Percentiles rank a stretch among this genome's conserved stretches.
These are phyloP conservation scores for Naematelia aurantialba DNA, from an alignment of 768 basidiomycete genomes.

Conservation along the genomic window DNA sequence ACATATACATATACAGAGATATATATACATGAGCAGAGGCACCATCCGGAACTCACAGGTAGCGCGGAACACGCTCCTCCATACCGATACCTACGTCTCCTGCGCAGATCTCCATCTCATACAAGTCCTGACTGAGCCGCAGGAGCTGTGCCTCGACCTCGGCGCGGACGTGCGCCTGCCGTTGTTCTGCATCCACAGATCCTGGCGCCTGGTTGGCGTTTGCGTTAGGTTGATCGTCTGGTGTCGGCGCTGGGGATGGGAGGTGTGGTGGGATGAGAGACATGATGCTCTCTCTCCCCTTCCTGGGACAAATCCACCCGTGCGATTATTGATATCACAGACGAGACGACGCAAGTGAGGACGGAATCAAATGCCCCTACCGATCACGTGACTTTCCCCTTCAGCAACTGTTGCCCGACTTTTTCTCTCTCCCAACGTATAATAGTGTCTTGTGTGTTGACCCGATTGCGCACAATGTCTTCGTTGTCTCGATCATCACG, in stretches of 20 bases:
- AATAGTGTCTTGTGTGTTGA: not conserved
- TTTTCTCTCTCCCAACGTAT: not conserved
- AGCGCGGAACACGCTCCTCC: slow-evolving; percentile 35
- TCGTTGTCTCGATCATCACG: not conserved
- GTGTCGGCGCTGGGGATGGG: slow-evolving; percentile 35
- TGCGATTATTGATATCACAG: not conserved
- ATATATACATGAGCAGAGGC: too few species aligned
- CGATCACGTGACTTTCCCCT: not conserved
- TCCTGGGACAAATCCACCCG: not conserved
- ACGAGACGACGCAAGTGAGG: not conserved
- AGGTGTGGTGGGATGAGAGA: slow-evolving; percentile 25
- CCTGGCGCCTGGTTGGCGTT: not conserved
- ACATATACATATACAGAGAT: too few species aligned
- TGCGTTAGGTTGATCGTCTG: slow-evolving; percentile 9
- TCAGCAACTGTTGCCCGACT: not conserved
- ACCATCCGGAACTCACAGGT: slow-evolving; percentile 24
- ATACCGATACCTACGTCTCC: slow-evolving; percentile 38
- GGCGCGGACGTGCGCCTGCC: slow-evolving; percentile 18
- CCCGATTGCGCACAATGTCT: slow-evolving; percentile 1
- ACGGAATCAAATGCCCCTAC: not conserved
- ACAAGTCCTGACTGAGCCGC: slow-evolving; percentile 37
- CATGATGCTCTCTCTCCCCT: slow-evolving; percentile 12
- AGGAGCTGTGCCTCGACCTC: slow-evolving; percentile 28
- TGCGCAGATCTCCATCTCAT: slow-evolving; percentile 44
- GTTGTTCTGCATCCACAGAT: not conserved